Base-by-base conservation (phyloP, 2,329 filamentous ascomycete species). In the Pestalotiopsis sp. region DNA sequence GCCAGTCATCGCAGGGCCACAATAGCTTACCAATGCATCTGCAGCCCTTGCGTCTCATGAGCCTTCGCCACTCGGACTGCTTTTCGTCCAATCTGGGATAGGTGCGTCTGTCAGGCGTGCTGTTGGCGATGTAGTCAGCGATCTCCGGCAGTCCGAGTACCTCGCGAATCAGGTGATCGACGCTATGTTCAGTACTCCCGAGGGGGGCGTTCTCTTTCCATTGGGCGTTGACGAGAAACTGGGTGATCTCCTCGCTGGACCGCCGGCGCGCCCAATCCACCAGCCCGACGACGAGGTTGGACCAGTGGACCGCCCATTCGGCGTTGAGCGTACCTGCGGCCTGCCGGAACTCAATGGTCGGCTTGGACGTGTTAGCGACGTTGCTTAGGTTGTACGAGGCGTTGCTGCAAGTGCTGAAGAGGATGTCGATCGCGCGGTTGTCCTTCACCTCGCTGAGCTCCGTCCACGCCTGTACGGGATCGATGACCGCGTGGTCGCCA, bases 281-380 rank as follows among this genome's bases (percentile, higher is more conserved):
- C 14, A 59, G 9, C 9, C 57, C 57, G 57, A 23, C 57, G 12
- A 13, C 20, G 23, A 59, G 23, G 25, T 27, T 27, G 3, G 57
- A 59, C 57, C 57, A 59, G 27, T 59, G 57, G 17, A 27, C 12
- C 2, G 27, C 31, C 59, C 59, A 62, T 4, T 62, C 59, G 3
- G 5, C 31, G 13, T 62, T 62, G 3, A 62, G 25, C 17, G 25
- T 36, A 14, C 59, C 59, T 17, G 59, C 59, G 4, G 27, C 59
- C n/a, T 62, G 59, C 17, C 59, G 59, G 20, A 62, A 62, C 31
- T 62, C 59, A 13, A 62, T 62, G 25, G 59, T 62, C 23, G 23
- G 23, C 58, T 38, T 62, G 27, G 4, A 13, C 38, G 14, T 13
- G 11, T 62, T 20, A 3, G 20, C 27, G 25, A 62, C 59, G 13